Evolutionary conservation across 2,329 filamentous ascomycete species (phyloP).

Genomic region (Coniochaeta prunicola): DNA sequence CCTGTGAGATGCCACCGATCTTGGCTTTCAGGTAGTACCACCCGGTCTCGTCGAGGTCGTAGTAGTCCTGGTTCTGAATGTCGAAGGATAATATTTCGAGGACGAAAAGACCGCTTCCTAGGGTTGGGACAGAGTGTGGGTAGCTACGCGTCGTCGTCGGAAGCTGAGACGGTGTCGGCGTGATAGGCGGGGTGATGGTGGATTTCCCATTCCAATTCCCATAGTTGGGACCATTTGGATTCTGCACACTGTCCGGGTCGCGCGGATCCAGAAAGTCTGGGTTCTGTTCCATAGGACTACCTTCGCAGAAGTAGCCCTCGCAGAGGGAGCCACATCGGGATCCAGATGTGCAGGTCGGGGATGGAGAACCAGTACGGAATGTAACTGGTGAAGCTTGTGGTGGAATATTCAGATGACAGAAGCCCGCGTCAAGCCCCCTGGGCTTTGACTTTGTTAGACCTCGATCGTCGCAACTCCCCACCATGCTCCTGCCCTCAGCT

Average conservation of each 20-base stretch:
- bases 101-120: background rate
- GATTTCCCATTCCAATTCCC: conserved; percentile 4
- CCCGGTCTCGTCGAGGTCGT: background rate
- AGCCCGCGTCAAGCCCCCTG: background rate
- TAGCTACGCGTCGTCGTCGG: background rate
- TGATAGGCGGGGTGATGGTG: background rate
- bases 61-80: background rate
- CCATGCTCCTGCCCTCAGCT: background rate
- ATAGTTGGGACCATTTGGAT: conserved; percentile 4
- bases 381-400: background rate
- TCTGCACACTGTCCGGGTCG: conserved; percentile 9
- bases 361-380: conserved; percentile 1
- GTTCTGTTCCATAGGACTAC: conserved; percentile 3
- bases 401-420: background rate
- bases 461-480: background rate
- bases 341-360: conserved; percentile 4
- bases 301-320: conserved; percentile 6
- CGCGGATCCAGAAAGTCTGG: conserved; percentile 8
- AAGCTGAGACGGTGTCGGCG: background rate
- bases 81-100: background rate
- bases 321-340: conserved; percentile 2
- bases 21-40: background rate
- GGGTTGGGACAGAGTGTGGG: background rate
- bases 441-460: background rate
- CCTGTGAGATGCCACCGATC: background rate